Evolutionary conservation across 495 filamentous ascomycete species (phyloP).

Genomic region (Aspergillus sparsus): DNA sequence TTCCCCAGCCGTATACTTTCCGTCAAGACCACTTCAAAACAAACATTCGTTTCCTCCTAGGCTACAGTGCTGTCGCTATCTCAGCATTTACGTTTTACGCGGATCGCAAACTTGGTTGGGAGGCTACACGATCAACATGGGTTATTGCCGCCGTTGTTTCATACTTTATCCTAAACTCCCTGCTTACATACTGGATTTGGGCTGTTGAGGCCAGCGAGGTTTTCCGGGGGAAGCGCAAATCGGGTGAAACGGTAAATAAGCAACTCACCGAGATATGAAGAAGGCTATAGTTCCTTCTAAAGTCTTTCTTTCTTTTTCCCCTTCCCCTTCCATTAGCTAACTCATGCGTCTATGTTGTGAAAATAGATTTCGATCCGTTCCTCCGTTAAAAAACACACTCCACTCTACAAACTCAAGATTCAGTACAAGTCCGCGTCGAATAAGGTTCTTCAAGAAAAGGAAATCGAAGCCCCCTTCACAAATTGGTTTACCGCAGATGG

Average conservation of each 20-base stretch:
- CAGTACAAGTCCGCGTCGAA: slow-evolving; percentile 50
- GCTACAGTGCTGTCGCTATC: slow-evolving; percentile 79
- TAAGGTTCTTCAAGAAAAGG: slow-evolving; percentile 48
- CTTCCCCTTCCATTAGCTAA: slow-evolving; percentile 1
- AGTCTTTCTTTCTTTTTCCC: neutral
- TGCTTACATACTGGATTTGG: slow-evolving; percentile 85
- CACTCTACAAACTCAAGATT: slow-evolving; percentile 73
- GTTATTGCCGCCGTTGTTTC: slow-evolving; percentile 67
- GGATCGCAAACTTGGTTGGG: slow-evolving; percentile 90
- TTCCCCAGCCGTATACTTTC: slow-evolving; percentile 64
- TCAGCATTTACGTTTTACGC: slow-evolving; percentile 81
- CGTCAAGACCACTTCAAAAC: slow-evolving; percentile 74
- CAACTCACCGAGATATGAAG: neutral
- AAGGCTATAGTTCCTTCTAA: slow-evolving; percentile 1
- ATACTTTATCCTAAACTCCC: slow-evolving; percentile 79
- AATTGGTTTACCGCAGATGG: slow-evolving; percentile 85
- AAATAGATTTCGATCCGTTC: slow-evolving; percentile 66
- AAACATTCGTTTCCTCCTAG: slow-evolving; percentile 79
- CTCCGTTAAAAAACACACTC: slow-evolving; percentile 71
- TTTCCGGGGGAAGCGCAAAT: slow-evolving; percentile 66
- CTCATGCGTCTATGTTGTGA: neutral
- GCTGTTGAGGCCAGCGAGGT: slow-evolving; percentile 77
- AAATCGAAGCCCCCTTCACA: slow-evolving; percentile 70
- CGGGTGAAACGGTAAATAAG: slow-evolving; percentile 54
- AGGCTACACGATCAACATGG: slow-evolving; percentile 73